These are phyloP conservation scores for Capillidium rhysosporum DNA, from an alignment of 371 early-diverging fungal genomes.

Conservation along the genomic window DNA sequence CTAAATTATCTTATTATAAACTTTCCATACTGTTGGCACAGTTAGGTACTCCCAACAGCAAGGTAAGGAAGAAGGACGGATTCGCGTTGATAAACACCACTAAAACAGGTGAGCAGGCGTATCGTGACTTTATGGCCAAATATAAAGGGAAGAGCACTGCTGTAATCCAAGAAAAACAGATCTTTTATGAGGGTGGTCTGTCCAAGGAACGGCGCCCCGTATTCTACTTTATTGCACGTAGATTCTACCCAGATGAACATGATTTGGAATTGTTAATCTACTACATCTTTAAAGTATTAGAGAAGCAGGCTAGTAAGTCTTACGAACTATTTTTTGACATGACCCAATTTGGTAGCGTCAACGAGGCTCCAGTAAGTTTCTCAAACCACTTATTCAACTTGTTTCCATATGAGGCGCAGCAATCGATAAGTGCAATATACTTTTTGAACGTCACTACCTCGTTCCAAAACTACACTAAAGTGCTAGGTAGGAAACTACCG, in stretches of 20 bases:
- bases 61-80: conserved; percentile 14
- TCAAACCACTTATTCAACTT: conserved; percentile 49
- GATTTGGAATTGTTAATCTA: conserved; percentile 69
- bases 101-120: conserved; percentile 18
- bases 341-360: conserved; percentile 55
- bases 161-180: conserved; percentile 32
- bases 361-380: conserved; percentile 64
- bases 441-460: conserved; percentile 65
- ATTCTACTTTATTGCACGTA: conserved; percentile 63
- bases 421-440: conserved; percentile 30
- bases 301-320: conserved; percentile 28
- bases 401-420: conserved; percentile 33
- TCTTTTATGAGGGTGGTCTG: conserved; percentile 59
- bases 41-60: conserved; percentile 59
- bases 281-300: conserved; percentile 31
- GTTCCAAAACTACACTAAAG: conserved; percentile 48
- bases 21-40: conserved; percentile 66
- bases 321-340: conserved; percentile 68
- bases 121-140: conserved; percentile 60
- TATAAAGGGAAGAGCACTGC: conserved; percentile 45
- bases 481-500: conserved; percentile 29
- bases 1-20: conserved; percentile 37
- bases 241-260: conserved; percentile 46
- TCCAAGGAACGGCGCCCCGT: conserved; percentile 63
- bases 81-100: conserved; percentile 51